A percentile compares a stretch with the other conserved stretches of the same genome.
Conservation (phyloP, 176 grass and related monocot genomes). For the Musa troglodytarum region DNA sequence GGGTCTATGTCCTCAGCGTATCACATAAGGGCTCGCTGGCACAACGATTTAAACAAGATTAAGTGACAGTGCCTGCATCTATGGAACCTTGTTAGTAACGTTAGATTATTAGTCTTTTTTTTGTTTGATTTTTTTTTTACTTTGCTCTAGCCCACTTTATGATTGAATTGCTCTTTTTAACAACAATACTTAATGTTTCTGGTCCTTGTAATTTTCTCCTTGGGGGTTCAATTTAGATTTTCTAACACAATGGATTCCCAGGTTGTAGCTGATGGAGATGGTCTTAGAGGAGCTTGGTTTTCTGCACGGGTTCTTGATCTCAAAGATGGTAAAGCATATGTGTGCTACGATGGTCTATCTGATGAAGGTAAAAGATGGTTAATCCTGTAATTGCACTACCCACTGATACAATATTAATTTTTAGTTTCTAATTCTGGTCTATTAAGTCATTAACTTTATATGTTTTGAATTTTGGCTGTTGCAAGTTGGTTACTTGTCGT, state of each 20-base stretch:
- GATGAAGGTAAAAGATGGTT: conserved; percentile 37
- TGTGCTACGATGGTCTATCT: conserved; percentile 55
- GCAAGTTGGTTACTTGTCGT: neutral
- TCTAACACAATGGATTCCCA: conserved; percentile 7
- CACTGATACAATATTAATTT: neutral
- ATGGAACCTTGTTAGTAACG: too few species aligned
- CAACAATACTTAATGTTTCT: neutral
- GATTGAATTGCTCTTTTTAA: neutral
- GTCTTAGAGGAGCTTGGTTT: conserved; percentile 67
- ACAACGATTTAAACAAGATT: too few species aligned
- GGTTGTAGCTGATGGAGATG: conserved; percentile 46
- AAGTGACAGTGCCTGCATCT: too few species aligned
- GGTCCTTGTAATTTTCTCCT: neutral
- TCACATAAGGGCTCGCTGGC: neutral
- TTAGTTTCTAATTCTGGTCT: neutral
- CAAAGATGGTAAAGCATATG: conserved; percentile 49
- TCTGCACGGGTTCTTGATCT: conserved; percentile 75
- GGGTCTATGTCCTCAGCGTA: neutral
- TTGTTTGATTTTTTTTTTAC: neutral
- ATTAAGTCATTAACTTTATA: neutral
- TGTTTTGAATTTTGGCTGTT: neutral
- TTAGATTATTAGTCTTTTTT: too few species aligned
- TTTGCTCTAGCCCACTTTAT: neutral
- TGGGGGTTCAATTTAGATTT: neutral
- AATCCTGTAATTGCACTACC: neutral